These are phyloP conservation scores for Pseudisothecium myosuroides DNA, from an alignment of 225 moss, liverwort and hornwort genomes.

Conservation along the genomic window DNA sequence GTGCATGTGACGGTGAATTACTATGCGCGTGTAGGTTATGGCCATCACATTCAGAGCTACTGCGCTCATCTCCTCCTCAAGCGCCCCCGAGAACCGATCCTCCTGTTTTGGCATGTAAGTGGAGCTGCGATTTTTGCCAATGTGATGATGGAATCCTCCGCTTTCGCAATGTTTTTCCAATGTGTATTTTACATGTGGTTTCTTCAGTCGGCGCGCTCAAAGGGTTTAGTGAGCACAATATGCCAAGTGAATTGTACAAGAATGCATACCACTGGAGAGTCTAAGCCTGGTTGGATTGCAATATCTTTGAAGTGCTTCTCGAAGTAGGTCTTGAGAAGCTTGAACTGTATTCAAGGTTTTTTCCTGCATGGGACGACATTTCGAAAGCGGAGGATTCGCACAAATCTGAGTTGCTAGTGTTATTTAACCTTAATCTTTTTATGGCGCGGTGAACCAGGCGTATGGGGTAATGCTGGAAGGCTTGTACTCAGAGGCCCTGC, in stretches of 20 bases:
- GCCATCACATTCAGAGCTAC: conserved; percentile 60
- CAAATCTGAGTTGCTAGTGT: not conserved
- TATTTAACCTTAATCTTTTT: not conserved
- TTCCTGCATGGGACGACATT: not conserved
- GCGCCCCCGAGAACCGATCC: conserved; percentile 34
- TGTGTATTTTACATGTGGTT: not conserved
- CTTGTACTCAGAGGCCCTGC: conserved; percentile 39
- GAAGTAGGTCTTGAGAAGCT: not conserved
- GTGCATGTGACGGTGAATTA: conserved; percentile 52
- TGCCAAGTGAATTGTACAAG: not conserved
- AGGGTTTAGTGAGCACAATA: not conserved
- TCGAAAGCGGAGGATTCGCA: not conserved
- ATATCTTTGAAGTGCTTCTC: not conserved
- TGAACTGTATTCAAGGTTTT: not conserved
- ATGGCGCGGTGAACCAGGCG: conserved; percentile 19
- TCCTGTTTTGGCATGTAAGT: conserved; percentile 78
- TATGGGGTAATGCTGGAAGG: conserved; percentile 68
- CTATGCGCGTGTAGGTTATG: conserved; percentile 61
- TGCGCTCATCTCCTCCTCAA: conserved; percentile 58
- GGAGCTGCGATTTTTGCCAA: not conserved
- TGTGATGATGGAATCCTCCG: not conserved
- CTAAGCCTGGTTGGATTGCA: not conserved
- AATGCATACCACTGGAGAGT: not conserved
- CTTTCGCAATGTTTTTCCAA: not conserved
- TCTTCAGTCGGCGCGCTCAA: not conserved